Conservation (phyloP, 176 grass and related monocot genomes). For the Ananas comosus region DNA sequence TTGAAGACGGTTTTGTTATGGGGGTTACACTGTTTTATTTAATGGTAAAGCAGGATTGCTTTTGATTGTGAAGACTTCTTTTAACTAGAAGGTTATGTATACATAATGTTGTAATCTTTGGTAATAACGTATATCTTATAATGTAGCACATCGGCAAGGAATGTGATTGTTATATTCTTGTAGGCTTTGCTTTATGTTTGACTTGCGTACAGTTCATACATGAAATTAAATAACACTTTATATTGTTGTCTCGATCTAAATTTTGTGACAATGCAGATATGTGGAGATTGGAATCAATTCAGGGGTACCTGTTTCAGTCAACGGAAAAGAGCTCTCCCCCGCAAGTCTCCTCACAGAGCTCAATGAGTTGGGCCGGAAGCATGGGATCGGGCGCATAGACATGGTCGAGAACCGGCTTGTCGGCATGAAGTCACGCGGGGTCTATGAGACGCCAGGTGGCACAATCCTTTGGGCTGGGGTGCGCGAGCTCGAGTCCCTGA, state of each 20-base stretch:
- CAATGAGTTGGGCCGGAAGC: conserved; percentile 69
- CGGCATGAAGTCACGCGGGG: conserved; percentile 88
- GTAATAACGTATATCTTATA: not conserved
- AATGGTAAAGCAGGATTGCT: too few relatives aligned
- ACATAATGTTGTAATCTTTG: not conserved
- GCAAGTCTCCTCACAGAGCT: conserved; percentile 68
- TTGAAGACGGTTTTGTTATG: too few relatives aligned
- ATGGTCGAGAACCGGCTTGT: conserved; percentile 93
- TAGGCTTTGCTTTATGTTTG: not conserved
- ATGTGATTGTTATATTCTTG: not conserved
- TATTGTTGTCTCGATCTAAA: not conserved
- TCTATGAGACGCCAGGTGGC: conserved; percentile 89
- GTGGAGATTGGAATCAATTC: conserved; percentile 63
- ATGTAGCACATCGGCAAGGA: not conserved
- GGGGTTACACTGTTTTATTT: too few relatives aligned
- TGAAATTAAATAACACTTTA: not conserved
- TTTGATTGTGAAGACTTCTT: too few relatives aligned
- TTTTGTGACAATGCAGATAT: conserved; percentile 39
- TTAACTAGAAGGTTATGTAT: not conserved
- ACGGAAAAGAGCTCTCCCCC: conserved; percentile 56
- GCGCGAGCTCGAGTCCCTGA: conserved; percentile 72
- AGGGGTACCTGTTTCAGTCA: conserved; percentile 77
- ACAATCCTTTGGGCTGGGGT: conserved; percentile 69
- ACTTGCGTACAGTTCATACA: not conserved
- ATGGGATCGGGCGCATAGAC: conserved; percentile 71